These are phyloP conservation scores for Myxozyma mucilagina DNA, from an alignment of 805 yeast species.

Conservation along the genomic window DNA sequence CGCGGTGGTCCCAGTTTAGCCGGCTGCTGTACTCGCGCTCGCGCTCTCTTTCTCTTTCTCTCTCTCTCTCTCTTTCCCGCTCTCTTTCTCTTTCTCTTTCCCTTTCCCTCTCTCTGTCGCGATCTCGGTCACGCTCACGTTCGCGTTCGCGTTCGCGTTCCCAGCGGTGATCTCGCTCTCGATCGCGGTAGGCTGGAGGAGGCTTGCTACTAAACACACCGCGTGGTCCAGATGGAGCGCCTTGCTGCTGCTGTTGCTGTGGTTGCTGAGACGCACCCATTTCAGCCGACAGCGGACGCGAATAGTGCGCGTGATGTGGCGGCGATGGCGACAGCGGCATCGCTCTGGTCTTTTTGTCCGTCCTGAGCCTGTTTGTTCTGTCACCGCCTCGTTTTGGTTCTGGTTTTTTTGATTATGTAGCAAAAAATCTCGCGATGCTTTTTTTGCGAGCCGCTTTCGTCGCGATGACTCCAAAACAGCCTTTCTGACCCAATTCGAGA, in stretches of 20 bases:
- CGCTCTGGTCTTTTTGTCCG: no score
- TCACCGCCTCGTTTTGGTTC: no score
- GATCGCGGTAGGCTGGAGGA: slow-evolving; percentile 4
- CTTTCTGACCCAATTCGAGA: neutral
- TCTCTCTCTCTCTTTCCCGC: slow-evolving; percentile 5
- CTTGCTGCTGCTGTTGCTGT: neutral
- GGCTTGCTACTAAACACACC: neutral
- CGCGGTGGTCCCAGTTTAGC: neutral
- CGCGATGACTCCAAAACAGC: neutral
- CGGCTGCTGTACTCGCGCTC: slow-evolving; percentile 5
- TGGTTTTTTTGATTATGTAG: no score
- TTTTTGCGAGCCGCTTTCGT: neutral
- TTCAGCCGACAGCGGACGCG: slow-evolving; percentile 11
- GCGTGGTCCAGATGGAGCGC: slow-evolving; percentile 1
- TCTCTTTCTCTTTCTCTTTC: slow-evolving; percentile 18
- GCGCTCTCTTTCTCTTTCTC: slow-evolving; percentile 11
- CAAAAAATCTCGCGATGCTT: neutral
- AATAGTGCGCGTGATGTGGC: slow-evolving; percentile 16
- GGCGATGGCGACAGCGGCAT: slow-evolving; percentile 22
- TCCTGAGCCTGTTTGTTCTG: no score
- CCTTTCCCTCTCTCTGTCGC: slow-evolving; percentile 11
- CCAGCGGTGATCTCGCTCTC: slow-evolving; percentile 5
- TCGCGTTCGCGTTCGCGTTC: slow-evolving; percentile 16
- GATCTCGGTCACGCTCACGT: slow-evolving; percentile 10
- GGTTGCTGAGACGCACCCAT: neutral